Conservation (phyloP, 495 filamentous ascomycete genomes). For the Parachaetomium inaequale region DNA sequence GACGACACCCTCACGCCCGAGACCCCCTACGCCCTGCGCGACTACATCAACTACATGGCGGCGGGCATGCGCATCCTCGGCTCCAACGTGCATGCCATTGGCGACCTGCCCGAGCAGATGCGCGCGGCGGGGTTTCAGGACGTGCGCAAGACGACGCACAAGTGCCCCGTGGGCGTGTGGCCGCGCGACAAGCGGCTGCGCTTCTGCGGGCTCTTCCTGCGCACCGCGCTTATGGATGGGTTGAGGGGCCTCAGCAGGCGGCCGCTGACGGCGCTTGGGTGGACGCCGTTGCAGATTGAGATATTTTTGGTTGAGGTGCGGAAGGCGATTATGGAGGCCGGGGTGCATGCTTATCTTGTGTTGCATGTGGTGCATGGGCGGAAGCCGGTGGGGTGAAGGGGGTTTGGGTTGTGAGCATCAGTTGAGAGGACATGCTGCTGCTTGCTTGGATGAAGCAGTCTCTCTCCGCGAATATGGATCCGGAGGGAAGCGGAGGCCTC, state of each 20-base stretch:
- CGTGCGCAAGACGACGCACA: conserved; percentile 25
- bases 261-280: conserved; percentile 34
- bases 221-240: conserved; percentile 37
- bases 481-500: too few species aligned
- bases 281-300: conserved; percentile 40
- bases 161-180: conserved; percentile 37
- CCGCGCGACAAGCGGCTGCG: conserved; percentile 32
- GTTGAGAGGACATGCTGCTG: too few species aligned
- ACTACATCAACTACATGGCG: conserved; percentile 32
- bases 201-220: conserved; percentile 33
- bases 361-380: conserved; percentile 33
- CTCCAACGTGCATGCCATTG: conserved; percentile 29
- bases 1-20: conserved; percentile 36
- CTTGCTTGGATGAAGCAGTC: too few species aligned
- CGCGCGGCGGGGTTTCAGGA: conserved; percentile 32
- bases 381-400: conserved; percentile 25
- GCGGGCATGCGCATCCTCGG: conserved; percentile 30
- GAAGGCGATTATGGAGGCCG: conserved; percentile 32
- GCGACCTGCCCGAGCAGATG: conserved; percentile 19
- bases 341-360: conserved; percentile 33
- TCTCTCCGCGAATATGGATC: too few species aligned
- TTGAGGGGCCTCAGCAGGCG: conserved; percentile 31
- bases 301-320: conserved; percentile 40
- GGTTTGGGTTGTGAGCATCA: background rate
- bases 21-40: conserved; percentile 38